These are phyloP conservation scores for Hypoxylon trugodes DNA, from an alignment of 495 filamentous ascomycete species.

Conservation along the genomic window DNA sequence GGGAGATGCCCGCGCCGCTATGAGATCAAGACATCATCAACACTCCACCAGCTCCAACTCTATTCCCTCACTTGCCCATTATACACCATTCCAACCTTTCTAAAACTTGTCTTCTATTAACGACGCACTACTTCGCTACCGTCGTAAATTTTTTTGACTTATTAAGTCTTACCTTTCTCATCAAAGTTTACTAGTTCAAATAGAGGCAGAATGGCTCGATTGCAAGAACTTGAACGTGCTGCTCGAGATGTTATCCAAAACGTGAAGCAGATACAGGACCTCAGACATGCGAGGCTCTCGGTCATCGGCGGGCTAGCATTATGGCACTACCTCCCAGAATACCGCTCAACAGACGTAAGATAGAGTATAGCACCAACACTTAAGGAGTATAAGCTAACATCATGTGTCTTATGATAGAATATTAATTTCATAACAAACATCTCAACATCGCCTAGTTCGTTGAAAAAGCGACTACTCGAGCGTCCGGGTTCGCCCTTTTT, in stretches of 20 bases:
- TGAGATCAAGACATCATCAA: constrained; percentile 6
- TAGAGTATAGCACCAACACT: background rate
- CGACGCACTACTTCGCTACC: background rate
- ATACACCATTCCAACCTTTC: background rate
- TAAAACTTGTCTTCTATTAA: constrained; percentile 1
- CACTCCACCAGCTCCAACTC: constrained; percentile 11
- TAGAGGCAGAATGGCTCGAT: constrained; percentile 11
- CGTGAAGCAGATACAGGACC: constrained; percentile 41
- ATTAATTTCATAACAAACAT: constrained; percentile 41
- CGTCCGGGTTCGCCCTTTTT: constrained; percentile 37
- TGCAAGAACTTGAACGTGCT: constrained; percentile 37
- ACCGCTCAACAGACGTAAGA: constrained; percentile 38
- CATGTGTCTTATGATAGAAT: constrained; percentile 23
- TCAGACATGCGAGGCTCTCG: constrained; percentile 31
- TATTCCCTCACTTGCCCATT: constrained; percentile 21
- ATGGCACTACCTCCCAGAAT: constrained; percentile 40
- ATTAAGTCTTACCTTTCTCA: background rate
- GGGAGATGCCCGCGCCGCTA: background rate
- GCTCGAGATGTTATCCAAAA: constrained; percentile 39
- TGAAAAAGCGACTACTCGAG: constrained; percentile 35
- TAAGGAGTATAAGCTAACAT: constrained; percentile 1
- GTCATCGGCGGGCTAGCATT: constrained; percentile 39
- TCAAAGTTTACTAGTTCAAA: background rate
- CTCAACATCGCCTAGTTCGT: constrained; percentile 22
- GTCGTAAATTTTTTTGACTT: background rate